Percentiles rank a stretch among this genome's conserved stretches.
Evolutionary conservation across 1,139 yeast genomes (phyloP).

Genomic region (Hemisphaericaspora lyxosophila): DNA sequence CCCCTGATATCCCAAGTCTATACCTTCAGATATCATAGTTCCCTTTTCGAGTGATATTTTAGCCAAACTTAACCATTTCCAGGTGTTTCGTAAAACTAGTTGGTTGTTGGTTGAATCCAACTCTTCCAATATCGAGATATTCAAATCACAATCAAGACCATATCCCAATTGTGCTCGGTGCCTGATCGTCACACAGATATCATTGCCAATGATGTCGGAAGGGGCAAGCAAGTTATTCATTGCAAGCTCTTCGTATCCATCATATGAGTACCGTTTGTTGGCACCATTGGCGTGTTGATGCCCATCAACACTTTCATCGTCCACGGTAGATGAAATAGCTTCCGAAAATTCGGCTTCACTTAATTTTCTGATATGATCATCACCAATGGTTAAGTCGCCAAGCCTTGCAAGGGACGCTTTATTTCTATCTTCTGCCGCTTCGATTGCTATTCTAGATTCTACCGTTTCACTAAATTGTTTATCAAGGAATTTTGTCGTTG

Average conservation of each 20-base stretch:
- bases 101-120: constrained; percentile 56
- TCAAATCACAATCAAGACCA: constrained; percentile 65
- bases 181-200: constrained; percentile 65
- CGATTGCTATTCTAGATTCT: constrained; percentile 1
- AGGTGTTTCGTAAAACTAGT: constrained; percentile 66
- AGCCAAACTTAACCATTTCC: constrained; percentile 88
- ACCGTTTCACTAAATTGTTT: constrained; percentile 9
- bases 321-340: constrained; percentile 33
- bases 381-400: constrained; percentile 20
- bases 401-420: constrained; percentile 12
- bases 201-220: constrained; percentile 50
- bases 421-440: constrained; percentile 10
- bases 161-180: constrained; percentile 73
- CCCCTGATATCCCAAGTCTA: constrained; percentile 87
- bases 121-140: constrained; percentile 60
- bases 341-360: constrained; percentile 23
- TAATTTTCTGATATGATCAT: constrained; percentile 23
- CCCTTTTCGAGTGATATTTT: constrained; percentile 66
- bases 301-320: constrained; percentile 27
- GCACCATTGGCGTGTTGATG: constrained; percentile 1
- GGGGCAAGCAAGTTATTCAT: constrained; percentile 33
- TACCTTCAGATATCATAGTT: constrained; percentile 61
- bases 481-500: constrained; percentile 40
- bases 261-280: constrained; percentile 17
- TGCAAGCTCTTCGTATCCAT: constrained; percentile 29